phyloP scores from a whole-genome alignment of 495 filamentous ascomycete species.

The Parathielavia appendiculata region DNA sequence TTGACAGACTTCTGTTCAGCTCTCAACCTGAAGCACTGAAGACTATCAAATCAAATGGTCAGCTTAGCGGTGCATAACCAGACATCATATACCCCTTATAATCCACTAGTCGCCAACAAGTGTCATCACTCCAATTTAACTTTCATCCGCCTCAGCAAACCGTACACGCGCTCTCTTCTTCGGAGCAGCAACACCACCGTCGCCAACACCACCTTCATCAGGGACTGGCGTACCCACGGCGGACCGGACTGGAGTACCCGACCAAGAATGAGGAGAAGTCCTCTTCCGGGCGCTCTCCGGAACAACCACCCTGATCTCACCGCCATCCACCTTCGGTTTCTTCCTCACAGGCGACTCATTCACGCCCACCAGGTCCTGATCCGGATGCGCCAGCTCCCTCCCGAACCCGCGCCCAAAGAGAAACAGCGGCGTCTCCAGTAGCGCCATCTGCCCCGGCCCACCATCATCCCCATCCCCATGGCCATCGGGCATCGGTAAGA shows the following conservation, averaged over 20 bases:
- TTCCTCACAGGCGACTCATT: background rate
- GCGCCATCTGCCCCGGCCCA: slow-evolving; percentile 52
- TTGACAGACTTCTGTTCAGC: no score
- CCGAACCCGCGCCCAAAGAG: slow-evolving; percentile 54
- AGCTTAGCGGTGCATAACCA: no score
- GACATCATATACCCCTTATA: no score
- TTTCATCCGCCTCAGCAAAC: slow-evolving; percentile 5
- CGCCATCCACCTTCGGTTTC: background rate
- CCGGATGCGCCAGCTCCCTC: slow-evolving; percentile 27
- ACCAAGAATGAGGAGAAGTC: background rate
- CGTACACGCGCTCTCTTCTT: slow-evolving; percentile 13
- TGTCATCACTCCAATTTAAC: no score
- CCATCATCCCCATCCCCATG: background rate
- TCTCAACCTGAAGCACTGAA: no score
- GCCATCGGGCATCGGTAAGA: slow-evolving; percentile 50
- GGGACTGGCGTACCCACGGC: background rate
- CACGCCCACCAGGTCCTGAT: slow-evolving; percentile 32
- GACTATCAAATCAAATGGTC: no score
- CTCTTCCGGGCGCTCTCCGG: slow-evolving; percentile 1
- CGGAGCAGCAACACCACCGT: background rate
- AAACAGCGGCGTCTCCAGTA: slow-evolving; percentile 47
- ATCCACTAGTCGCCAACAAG: no score
- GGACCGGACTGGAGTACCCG: background rate
- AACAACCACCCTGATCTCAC: background rate
- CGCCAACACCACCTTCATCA: background rate